Evolutionary conservation across 2,329 filamentous ascomycete species (phyloP).

Genomic region (Orbilia ellipsospora): DNA sequence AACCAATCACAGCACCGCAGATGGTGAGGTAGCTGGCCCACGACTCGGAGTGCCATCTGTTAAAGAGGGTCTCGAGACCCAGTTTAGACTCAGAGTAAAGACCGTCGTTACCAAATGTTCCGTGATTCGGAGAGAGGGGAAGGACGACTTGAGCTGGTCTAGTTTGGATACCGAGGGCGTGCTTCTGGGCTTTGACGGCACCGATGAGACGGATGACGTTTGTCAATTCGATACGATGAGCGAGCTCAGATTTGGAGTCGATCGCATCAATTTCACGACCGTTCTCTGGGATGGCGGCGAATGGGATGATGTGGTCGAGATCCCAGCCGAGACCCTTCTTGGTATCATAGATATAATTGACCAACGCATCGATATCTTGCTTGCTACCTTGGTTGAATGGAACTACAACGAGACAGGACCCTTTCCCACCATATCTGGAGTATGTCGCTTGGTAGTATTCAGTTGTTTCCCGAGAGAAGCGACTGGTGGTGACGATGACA

Average conservation of each 20-base stretch:
- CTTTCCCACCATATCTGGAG: conserved; percentile 88
- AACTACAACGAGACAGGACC: conserved; percentile 96
- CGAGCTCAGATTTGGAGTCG: conserved; percentile 96
- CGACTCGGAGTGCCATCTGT: conserved; percentile 96
- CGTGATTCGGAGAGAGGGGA: conserved; percentile 96
- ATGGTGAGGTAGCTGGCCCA: conserved; percentile 98
- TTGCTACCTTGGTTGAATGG: conserved; percentile 99
- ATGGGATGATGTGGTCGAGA: conserved; percentile 93
- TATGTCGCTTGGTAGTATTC: conserved; percentile 99
- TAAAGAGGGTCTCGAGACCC: conserved; percentile 95
- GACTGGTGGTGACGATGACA: conserved; percentile 94
- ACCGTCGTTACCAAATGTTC: conserved; percentile 97
- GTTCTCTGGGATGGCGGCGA: conserved; percentile 97
- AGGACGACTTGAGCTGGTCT: conserved; percentile 96
- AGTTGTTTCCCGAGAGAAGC: conserved; percentile 95
- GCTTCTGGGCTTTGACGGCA: conserved; percentile 89
- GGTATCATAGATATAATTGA: conserved; percentile 95
- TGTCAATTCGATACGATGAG: conserved; percentile 98
- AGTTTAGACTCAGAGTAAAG: conserved; percentile 99
- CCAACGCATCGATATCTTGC: conserved; percentile 92
- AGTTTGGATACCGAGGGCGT: conserved; percentile 87
- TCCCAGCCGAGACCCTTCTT: conserved; percentile 99
- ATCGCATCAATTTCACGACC: conserved; percentile 96
- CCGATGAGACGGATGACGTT: conserved; percentile 93
- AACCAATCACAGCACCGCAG: conserved; percentile 97